Base-by-base conservation (phyloP, 768 basidiomycete genomes). In the Naganishia kalamii region DNA sequence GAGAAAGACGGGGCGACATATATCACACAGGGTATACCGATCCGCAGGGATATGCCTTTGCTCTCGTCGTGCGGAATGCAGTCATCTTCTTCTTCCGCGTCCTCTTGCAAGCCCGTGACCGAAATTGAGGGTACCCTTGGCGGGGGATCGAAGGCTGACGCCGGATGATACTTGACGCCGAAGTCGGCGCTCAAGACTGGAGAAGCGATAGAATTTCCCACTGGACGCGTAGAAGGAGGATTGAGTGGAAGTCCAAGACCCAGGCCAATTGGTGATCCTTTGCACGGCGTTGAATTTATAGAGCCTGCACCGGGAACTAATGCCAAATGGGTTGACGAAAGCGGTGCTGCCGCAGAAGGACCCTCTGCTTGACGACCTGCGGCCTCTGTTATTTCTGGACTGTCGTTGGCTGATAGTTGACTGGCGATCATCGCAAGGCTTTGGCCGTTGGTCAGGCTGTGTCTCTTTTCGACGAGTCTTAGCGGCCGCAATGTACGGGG, bases 21-120 rank as follows among this genome's bases (percentile, higher is more conserved):
- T 40, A 77, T 75, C 12, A 77, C 72, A 62, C 76, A 77, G 7
- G 76, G 75, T 50, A 77, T 73, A 19, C 76, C 75, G 10, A 75
- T 63, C 7, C 65, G 21, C 11, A 77, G 65, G 11, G 30, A 51
- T 8, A 75, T 63, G 5, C 76, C 71, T n/a, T 67, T 60, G 1
- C 40, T 66, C 7, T 30, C 30, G 46, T 69, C 70, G 3, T 66
- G 60, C 13, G 40, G 51, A 7, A 40, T 65, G 12, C 68, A 72
- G 29, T 72, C 71, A 30, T 43, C 40, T 4, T 70, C 67, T 32
- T 57, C 54, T 27, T 57, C 51, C 17, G 29, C 52, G 25, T 49
- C 65, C 32, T 11, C 63, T 40, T 40, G 8, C 37, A 21, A 29
- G 2, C 32, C 25, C 0, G 63, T 37, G 2, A 54, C 47, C 25